Base-by-base conservation (phyloP, 2,329 filamentous ascomycete species). In the Coniochaeta sp. region DNA sequence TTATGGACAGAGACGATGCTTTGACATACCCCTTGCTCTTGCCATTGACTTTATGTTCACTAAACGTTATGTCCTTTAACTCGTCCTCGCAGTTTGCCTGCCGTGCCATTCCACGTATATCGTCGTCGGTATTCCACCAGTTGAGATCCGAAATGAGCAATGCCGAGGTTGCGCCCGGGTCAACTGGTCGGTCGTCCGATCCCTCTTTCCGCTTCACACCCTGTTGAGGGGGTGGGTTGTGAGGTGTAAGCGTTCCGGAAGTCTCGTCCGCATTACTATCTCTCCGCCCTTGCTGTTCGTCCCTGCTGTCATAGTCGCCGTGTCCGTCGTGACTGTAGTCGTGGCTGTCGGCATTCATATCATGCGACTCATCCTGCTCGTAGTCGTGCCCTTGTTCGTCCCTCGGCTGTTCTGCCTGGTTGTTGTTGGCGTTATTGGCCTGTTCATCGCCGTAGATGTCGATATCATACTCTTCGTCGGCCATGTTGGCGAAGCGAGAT, bases 111-210 rank as follows among this genome's bases (percentile, higher is more conserved):
- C 89, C 90, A 59, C 95, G 89, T 60, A 99, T 85, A 67, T 98
- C 92, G 70, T 99, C 95, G 71, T 99, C 95, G 2, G 90, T 96
- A 33, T 88, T 93, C 93, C 93, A 98, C 95, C 95, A 99, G 73
- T 90, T 89, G 11, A 99, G 79, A 57, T 98, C 95, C 2, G 91
- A 93, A 59, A 98, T 85, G 72, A 96, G 86, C 33, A 98, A 76
- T 0, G 93, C 92, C 26, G 86, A 80, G 1, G 84, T 87, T 1
- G 85, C 84, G 60, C 77, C 77, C 1, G 81, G 79, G 63, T 88
- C 85, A 57, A 86, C 77, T 4, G 81, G 80, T 26, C 84, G 71
- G 31, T 85, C 82, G 62, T 86, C 84, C 2, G 83, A 82, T 11
- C 79, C 81, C 59, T 81, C 79, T 71, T 87, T 87, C 60, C 84